Conservation (phyloP, 305 asterid species). For the Fraxinus greggii region DNA sequence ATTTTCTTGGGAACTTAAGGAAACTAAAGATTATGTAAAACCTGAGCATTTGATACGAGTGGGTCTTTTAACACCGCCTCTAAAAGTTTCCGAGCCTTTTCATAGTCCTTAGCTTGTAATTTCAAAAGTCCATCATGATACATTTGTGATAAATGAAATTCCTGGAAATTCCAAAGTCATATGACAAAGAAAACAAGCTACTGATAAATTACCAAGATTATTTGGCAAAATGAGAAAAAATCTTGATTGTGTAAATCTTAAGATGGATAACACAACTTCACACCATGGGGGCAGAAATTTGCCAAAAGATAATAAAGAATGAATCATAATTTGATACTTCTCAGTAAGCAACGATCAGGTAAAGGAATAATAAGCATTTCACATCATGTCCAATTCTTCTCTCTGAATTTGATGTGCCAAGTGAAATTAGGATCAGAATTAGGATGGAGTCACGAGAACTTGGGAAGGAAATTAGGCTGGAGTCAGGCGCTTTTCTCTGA, state of each 20-base stretch:
- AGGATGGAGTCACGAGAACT: not conserved
- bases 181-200: slow-evolving; percentile 1
- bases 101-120: slow-evolving; percentile 82
- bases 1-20: slow-evolving; percentile 1
- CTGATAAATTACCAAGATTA: not conserved
- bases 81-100: slow-evolving; percentile 76
- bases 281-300: not conserved
- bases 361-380: not conserved
- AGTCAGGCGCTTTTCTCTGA: not conserved
- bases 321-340: not conserved
- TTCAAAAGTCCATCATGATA: slow-evolving; percentile 90
- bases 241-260: not conserved
- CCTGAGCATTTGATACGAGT: slow-evolving; percentile 73
- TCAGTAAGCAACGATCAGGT: not conserved
- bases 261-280: not conserved
- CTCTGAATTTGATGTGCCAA: not conserved
- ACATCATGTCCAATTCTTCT: not conserved
- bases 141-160: slow-evolving; percentile 80
- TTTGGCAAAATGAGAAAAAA: slow-evolving; percentile 6
- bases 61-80: slow-evolving; percentile 91
- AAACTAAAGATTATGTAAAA: slow-evolving; percentile 26
- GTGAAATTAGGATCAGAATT: not conserved
- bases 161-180: slow-evolving; percentile 46
- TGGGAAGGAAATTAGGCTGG: not conserved
- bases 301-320: not conserved